Base-by-base conservation (phyloP, 345 rosid species). In the Eucalyptus coolabah region DNA sequence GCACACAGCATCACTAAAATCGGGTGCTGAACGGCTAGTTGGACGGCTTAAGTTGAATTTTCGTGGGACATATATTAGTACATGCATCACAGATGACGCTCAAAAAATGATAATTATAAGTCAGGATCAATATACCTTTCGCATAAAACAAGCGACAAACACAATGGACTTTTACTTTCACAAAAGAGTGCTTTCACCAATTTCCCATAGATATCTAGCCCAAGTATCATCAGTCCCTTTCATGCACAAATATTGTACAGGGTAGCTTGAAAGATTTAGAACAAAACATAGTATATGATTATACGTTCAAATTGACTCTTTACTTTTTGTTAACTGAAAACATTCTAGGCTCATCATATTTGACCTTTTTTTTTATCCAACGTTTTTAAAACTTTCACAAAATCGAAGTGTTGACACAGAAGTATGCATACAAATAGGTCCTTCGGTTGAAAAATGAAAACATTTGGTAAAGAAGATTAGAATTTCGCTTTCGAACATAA, bases 191-290 rank as follows among this genome's bases (percentile, higher is more conserved):
- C 94, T 92, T 92, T 91, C 92, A 89, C 91, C 93, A 87, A 86
- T 92, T 90, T 92, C 93, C 92, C 51, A 91, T 92, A 94, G 87
- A 93, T 92, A 89, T 94, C 92, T 89, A 90, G 93, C 91, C 92
- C 87, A 56, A 45, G 89, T 89, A 53, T 88, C 65, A 82, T 87
- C 88, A 87, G 88, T 87, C 83, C 44, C 49, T 37, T 40, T 42
- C 13, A 40, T 40, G 85, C 47, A 77, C 2, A 77, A 77, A 77
- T 44, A 40, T 40, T 24, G 47, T 21, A 77, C 24, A 40, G 9
- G 83, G 15, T 77, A 77, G 85, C 85, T 40, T 77, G 30, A 44
- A 40, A 77, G 28, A 21, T 40, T 40, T 65, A n/a, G 37, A n/a
- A 65, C 17, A 65, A 7, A 15, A 9, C 21, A 65, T 65, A 65